These are phyloP conservation scores for Kluyveromyces nonfermentans DNA, from an alignment of 805 yeast species.

Conservation along the genomic window DNA sequence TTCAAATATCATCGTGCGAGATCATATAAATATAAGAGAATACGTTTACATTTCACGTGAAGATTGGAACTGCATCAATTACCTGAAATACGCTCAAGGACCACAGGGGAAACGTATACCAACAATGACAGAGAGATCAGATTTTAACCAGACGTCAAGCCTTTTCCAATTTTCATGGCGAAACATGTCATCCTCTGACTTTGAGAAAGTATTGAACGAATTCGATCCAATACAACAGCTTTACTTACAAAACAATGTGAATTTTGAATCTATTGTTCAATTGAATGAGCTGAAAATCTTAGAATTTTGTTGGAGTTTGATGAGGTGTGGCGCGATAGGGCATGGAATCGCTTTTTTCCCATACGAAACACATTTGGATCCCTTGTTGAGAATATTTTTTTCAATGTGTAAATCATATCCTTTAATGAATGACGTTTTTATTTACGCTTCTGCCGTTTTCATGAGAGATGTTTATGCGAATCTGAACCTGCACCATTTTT, in stretches of 20 bases:
- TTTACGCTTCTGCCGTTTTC: constrained; percentile 5
- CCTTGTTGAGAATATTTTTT: constrained; percentile 2
- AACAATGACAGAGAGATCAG: neutral
- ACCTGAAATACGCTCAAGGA: constrained; percentile 1
- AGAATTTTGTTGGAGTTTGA: constrained; percentile 6
- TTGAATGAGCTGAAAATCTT: constrained; percentile 4
- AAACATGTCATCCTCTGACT: neutral
- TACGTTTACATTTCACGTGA: constrained; percentile 4
- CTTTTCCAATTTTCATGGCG: constrained; percentile 3
- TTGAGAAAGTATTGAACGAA: neutral
- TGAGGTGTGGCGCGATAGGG: neutral
- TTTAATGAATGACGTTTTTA: constrained; percentile 3
- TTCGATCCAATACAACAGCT: neutral
- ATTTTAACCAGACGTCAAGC: neutral
- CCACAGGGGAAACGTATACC: neutral
- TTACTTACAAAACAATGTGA: neutral
- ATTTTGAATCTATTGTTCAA: neutral
- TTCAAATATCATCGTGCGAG: neutral
- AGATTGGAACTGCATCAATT: constrained; percentile 2
- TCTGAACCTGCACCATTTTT: constrained; percentile 1
- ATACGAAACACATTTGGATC: constrained; percentile 1
- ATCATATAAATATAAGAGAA: neutral
- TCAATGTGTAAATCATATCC: neutral
- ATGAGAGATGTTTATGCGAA: constrained; percentile 7
- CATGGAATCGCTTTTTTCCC: constrained; percentile 7